Percentiles rank a stretch among this genome's conserved stretches.
Evolutionary conservation across 78 protist genomes (phyloP).

Genomic region (Chrysochromulina tobinii): DNA sequence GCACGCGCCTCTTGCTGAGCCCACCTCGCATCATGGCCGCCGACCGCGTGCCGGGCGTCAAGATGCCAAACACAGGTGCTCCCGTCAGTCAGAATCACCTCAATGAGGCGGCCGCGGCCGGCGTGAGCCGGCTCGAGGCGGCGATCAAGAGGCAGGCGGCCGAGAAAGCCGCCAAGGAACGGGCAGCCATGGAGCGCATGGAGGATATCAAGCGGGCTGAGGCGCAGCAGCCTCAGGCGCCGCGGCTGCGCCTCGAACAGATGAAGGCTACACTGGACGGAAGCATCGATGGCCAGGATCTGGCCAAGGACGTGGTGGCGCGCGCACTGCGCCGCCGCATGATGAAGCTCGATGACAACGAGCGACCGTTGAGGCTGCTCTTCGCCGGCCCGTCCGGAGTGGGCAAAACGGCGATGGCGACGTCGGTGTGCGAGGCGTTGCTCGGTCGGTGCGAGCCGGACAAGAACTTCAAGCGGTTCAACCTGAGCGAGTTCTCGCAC

Average conservation of each 20-base stretch:
- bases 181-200: neutral
- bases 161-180: neutral
- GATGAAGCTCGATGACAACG: slow-evolving; percentile 41
- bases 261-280: neutral
- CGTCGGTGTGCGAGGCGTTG: slow-evolving; percentile 85
- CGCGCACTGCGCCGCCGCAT: neutral
- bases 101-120: neutral
- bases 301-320: neutral
- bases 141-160: neutral
- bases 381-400: slow-evolving; percentile 93
- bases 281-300: neutral
- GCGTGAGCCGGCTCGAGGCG: neutral
- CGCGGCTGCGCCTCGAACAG: neutral
- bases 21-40: neutral
- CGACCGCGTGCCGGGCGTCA: slow-evolving; percentile 16
- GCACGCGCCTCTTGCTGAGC: neutral
- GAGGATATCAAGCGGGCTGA: too few relatives aligned
- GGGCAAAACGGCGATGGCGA: slow-evolving; percentile 95
- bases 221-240: too few relatives aligned
- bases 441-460: slow-evolving; percentile 72
- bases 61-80: neutral
- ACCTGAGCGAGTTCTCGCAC: slow-evolving; percentile 40
- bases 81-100: neutral
- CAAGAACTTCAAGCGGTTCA: slow-evolving; percentile 65
- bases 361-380: slow-evolving; percentile 50